Conservation (phyloP, 2,329 filamentous ascomycete species). For the Colletotrichum eleusines region DNA sequence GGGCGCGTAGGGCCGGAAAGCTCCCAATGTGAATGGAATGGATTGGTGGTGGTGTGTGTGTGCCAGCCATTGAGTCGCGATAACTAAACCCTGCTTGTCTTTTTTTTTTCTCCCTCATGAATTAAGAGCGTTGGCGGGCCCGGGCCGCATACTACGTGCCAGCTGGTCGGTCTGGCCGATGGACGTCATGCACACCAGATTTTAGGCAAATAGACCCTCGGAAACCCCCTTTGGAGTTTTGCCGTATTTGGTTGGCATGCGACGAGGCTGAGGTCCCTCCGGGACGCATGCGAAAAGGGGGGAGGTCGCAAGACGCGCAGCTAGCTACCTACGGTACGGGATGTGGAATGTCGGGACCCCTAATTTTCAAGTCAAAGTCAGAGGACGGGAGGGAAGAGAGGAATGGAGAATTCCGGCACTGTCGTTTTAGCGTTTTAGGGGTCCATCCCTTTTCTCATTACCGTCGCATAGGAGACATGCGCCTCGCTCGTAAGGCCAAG, state of each 20-base stretch:
- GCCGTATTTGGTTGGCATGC: neutral
- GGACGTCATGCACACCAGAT: neutral
- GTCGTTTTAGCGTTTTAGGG: constrained; percentile 1
- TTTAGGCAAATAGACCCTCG: neutral
- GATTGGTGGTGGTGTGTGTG: no score
- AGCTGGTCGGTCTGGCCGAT: neutral
- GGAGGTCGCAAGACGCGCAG: neutral
- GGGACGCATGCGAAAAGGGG: neutral
- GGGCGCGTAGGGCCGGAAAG: no score
- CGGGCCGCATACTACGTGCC: no score
- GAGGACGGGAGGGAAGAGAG: neutral
- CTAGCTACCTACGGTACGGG: neutral
- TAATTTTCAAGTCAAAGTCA: neutral
- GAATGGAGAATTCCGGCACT: constrained; percentile 5
- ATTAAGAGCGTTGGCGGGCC: no score
- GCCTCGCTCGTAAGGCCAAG: neutral
- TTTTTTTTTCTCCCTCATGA: no score
- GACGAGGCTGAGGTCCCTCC: neutral
- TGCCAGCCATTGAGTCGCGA: no score
- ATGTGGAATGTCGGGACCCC: constrained; percentile 18
- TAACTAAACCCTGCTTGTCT: no score
- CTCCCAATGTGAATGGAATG: no score
- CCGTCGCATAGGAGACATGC: constrained; percentile 12
- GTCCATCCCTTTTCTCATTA: neutral
- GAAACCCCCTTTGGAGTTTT: neutral